These are phyloP conservation scores for Umbelopsis ramanniana DNA, from an alignment of 192 early-diverging fungal genomes.

Conservation along the genomic window DNA sequence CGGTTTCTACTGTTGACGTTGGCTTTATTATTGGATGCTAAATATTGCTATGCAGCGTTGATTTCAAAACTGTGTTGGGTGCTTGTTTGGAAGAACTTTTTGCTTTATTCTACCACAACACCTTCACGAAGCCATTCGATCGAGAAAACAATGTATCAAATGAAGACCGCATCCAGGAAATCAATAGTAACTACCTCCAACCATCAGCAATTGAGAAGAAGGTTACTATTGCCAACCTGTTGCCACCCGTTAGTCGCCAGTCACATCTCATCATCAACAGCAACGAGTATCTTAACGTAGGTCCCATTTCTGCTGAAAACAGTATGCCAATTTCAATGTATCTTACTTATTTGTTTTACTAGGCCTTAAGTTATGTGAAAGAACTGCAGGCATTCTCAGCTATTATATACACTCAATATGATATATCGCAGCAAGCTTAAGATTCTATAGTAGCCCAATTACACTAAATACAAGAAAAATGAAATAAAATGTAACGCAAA, in stretches of 20 bases:
- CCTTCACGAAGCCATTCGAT: conserved; percentile 44
- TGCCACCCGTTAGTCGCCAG: conserved; percentile 70
- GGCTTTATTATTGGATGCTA: background rate
- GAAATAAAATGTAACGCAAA: too few relatives aligned
- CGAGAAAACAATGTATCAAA: conserved; percentile 24
- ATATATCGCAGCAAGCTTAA: conserved; percentile 14
- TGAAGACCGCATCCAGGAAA: conserved; percentile 51
- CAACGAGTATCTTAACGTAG: conserved; percentile 72
- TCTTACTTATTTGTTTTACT: conserved; percentile 15
- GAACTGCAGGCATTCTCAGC: conserved; percentile 80
- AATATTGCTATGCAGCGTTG: conserved; percentile 40
- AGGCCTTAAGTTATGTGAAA: conserved; percentile 66
- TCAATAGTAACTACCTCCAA: conserved; percentile 38
- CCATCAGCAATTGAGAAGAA: conserved; percentile 45
- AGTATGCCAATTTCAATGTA: background rate
- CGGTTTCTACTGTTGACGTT: background rate
- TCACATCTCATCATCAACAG: conserved; percentile 75
- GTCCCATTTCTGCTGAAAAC: background rate
- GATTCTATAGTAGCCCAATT: background rate
- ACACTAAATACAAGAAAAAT: too few relatives aligned
- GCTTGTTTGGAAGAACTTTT: conserved; percentile 50
- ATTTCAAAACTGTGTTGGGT: conserved; percentile 49
- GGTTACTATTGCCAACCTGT: conserved; percentile 62
- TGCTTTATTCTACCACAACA: conserved; percentile 43
- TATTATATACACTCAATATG: conserved; percentile 74